Base-by-base conservation (phyloP, 1,284 basidiomycete species). In the Ustilago nuda region DNA sequence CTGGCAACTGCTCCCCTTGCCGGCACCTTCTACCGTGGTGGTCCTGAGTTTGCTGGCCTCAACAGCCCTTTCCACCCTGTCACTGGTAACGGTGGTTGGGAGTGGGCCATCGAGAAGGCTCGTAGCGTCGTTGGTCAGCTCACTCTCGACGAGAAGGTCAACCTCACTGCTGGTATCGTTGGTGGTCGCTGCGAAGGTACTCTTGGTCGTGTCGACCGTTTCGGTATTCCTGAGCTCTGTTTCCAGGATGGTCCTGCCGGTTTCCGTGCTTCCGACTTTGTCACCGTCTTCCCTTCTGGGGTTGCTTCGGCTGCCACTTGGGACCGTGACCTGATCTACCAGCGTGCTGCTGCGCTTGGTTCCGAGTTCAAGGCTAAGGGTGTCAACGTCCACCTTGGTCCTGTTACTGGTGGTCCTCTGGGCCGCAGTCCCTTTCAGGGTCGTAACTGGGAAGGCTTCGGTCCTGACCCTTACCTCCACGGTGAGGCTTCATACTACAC, bases 371-470 rank as follows among this genome's bases (percentile, higher is more conserved):
- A 62, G 4, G 70, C 66, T 23, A 76, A 74, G 54, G 73, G 70
- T 36, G 66, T 75, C 45, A 69, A 77, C 43, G 66, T 77, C 19
- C 59, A 62, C 55, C 66, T 73, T 41, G 75, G 64, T 11, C 83
- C 84, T 17, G 86, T 87, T 13, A 87, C 87, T 8, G 78, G 78
- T 52, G 76, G 76, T 3, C 75, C 75, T 33, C 64, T 77, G 4
- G 75, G 75, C 23, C 66, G 75, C 39, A 41, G 56, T 43, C 71
- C 71, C 9, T 70, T 64, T 54, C 61, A 74, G 48, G 71, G 75
- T 12, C 61, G 72, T 8, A 75, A 70, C 50, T 75, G 72, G 67
- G 76, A 78, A 52, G 73, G 68, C 33, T 72, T 72, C 45, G 72
- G 76, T 37, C 56, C 67, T 11, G 72, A 78, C 45, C 66, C 66